Evolutionary conservation across 2,329 filamentous ascomycete species (phyloP).

Genomic region (Ceratocystis smalleyi): DNA sequence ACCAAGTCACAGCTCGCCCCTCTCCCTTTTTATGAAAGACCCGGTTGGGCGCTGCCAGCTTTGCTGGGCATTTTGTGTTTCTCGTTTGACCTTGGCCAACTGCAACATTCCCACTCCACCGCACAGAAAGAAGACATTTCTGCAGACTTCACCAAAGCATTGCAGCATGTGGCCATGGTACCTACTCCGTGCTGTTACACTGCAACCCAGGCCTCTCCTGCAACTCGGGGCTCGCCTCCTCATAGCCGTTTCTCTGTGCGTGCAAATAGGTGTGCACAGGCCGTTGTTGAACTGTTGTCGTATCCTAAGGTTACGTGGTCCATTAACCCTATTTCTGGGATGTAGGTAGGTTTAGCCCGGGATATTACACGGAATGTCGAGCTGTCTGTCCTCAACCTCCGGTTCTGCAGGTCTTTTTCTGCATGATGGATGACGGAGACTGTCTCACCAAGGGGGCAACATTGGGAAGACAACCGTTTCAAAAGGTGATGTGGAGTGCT

Average conservation of each 20-base stretch:
- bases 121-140: background rate
- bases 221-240: background rate
- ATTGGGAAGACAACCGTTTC: background rate
- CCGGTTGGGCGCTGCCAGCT: background rate
- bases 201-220: background rate
- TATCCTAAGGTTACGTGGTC: background rate
- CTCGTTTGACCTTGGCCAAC: background rate
- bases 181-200: background rate
- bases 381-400: background rate
- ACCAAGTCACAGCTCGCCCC: background rate
- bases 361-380: background rate
- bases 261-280: background rate
- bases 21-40: background rate
- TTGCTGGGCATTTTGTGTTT: background rate
- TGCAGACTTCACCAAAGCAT: background rate
- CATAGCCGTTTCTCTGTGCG: background rate
- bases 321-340: background rate
- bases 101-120: background rate
- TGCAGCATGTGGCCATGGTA: background rate
- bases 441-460: background rate
- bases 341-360: background rate
- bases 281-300: too few relatives aligned
- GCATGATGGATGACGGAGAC: background rate
- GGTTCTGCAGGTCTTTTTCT: background rate
- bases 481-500: background rate